A percentile compares a stretch with the other conserved stretches of the same genome.
Evolutionary conservation across 2,329 filamentous ascomycete species (phyloP).

Genomic region (Botryotinia convoluta): DNA sequence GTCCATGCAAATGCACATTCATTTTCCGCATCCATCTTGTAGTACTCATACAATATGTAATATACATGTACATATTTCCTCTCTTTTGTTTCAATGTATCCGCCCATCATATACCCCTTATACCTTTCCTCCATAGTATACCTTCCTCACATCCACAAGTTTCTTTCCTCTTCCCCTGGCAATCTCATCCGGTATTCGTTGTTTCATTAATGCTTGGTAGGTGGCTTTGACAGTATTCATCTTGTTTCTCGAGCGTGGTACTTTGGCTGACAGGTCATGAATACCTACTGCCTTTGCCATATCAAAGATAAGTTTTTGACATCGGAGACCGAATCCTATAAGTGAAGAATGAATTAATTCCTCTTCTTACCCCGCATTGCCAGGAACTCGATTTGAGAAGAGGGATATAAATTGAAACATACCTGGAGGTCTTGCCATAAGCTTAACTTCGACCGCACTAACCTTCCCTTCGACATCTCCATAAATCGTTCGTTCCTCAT

Average conservation of each 20-base stretch:
- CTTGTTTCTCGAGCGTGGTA: conserved; percentile 83
- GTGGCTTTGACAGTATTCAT: conserved; percentile 98
- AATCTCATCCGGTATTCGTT: conserved; percentile 85
- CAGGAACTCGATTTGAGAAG: neutral
- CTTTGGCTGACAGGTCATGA: conserved; percentile 77
- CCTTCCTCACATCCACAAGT: conserved; percentile 91
- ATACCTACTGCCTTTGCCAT: conserved; percentile 87
- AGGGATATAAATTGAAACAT: conserved; percentile 38
- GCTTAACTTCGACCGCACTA: conserved; percentile 78
- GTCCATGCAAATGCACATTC: conserved; percentile 28
- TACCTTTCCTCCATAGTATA: conserved; percentile 79
- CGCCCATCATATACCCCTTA: conserved; percentile 23
- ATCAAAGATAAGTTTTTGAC: conserved; percentile 89
- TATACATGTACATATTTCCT: conserved; percentile 18
- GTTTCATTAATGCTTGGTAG: conserved; percentile 76
- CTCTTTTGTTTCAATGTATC: conserved; percentile 1
- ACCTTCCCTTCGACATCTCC: conserved; percentile 82
- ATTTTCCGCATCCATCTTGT: conserved; percentile 5
- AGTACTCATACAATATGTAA: conserved; percentile 52
- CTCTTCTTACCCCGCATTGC: neutral
- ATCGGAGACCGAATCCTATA: conserved; percentile 88
- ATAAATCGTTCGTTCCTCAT: conserved; percentile 89
- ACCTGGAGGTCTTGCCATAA: conserved; percentile 87
- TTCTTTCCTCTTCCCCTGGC: conserved; percentile 89
- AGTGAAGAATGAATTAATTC: conserved; percentile 14